Evolutionary conservation across 1,139 yeast species (phyloP), one percentile per base, ranked within the genome.

Genomic region (Torulaspora pretoriensis): DNA sequence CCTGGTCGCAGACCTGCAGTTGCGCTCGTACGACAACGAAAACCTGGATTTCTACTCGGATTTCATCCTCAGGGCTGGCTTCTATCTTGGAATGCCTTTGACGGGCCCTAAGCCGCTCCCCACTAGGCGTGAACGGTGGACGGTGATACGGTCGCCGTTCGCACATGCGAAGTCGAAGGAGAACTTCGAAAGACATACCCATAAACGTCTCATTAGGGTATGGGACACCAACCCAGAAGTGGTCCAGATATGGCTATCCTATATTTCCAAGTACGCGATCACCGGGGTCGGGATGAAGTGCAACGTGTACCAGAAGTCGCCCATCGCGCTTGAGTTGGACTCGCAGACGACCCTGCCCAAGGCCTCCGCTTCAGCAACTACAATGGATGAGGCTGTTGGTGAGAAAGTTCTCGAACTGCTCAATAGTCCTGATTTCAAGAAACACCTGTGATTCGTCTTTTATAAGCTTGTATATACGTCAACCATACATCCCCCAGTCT

Each of bases 161-260:
- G 96, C 87, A 27, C 95, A 87, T 63, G 95, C 97, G 43, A 90
- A 90, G 65, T 77, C 95, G 8, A 92, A 92, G 69, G 96, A 92
- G 69, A 92, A 92, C 71, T 92, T 87, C 70, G 87, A 87, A 70
- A 81, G 97, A 70, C 76, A 79, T 43, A 92, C 97, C 0, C 87
- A 79, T 64, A 80, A 83, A 59, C 78, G 95, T 50, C 68, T 78
- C 52, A 71, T 92, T 53, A 74, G 74, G 51, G 86, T 89, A 14
- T 89, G 78, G 73, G 97, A 92, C 67, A 80, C 96, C 19, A 82
- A 85, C 52, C 83, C 92, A 1, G 96, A 88, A 59, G 82, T 85
- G 3, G 73, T 92, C 38, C 96, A 92, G 63, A 69, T 85, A 45
- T 83, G 92, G 81, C 73, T 90, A 47, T 80, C 95, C 25, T 85